Evolutionary conservation across 257 asterid species (phyloP).

Genomic region (Cruciata laevipes): DNA sequence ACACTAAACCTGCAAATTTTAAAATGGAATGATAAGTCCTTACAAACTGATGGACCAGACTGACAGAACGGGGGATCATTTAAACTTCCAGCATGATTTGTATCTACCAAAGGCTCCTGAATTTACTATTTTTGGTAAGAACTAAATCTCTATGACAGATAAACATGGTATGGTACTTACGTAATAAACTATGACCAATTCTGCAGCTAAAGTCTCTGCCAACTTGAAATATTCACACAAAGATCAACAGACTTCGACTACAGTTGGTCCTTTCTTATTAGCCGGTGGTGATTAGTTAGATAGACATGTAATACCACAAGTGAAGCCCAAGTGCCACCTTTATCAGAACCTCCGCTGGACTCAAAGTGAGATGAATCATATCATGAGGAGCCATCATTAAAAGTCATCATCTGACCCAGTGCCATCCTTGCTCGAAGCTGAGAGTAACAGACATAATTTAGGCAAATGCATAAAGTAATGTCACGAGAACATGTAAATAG

Average conservation of each 20-base stretch:
- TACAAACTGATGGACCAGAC: neutral
- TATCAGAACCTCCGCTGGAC: constrained; percentile 20
- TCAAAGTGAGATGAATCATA: constrained; percentile 15
- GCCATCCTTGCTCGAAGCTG: constrained; percentile 74
- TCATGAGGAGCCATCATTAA: constrained; percentile 51
- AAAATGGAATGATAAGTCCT: neutral
- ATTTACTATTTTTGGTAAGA: neutral
- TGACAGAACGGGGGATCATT: neutral
- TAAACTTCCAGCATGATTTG: neutral
- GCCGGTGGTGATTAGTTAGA: neutral
- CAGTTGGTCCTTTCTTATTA: neutral
- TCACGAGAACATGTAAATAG: neutral
- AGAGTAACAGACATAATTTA: constrained; percentile 15
- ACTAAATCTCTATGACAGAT: constrained; percentile 2
- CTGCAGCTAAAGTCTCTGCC: neutral
- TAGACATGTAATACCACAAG: constrained; percentile 13
- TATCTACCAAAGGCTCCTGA: neutral
- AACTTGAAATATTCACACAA: constrained; percentile 1
- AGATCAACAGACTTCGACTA: neutral
- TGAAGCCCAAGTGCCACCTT: constrained; percentile 27
- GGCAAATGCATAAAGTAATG: constrained; percentile 5
- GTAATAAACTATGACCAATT: constrained; percentile 5
- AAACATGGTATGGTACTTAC: constrained; percentile 14
- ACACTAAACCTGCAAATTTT: constrained; percentile 22
- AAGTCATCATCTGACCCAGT: constrained; percentile 48